Evolutionary conservation across 2,329 filamentous ascomycete species (phyloP).

Genomic region (Lachnellula suecica): DNA sequence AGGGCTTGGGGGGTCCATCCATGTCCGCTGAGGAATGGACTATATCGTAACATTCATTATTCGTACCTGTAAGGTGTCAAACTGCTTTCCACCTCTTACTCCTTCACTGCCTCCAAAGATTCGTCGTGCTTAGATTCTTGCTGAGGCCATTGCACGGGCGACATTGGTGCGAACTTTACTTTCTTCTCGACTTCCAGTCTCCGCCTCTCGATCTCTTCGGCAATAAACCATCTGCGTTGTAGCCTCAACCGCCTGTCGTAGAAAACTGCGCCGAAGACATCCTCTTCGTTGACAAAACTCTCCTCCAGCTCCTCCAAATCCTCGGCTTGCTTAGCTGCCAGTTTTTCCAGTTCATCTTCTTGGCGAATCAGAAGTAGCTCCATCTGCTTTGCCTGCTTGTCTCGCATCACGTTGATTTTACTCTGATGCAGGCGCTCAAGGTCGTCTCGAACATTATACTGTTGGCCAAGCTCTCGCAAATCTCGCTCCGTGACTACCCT

Average conservation of each 20-base stretch:
- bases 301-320: constrained; percentile 50
- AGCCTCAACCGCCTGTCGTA: constrained; percentile 44
- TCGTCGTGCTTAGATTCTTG: constrained; percentile 10
- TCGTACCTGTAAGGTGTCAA: neutral
- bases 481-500: constrained; percentile 60
- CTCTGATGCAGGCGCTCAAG: constrained; percentile 58
- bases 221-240: constrained; percentile 50
- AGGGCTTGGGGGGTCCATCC: too few relatives aligned
- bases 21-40: neutral
- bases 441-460: constrained; percentile 59
- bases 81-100: constrained; percentile 10
- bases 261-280: constrained; percentile 46
- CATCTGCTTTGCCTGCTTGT: constrained; percentile 60
- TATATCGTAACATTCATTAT: neutral
- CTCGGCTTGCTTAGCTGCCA: constrained; percentile 45
- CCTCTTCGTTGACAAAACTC: constrained; percentile 49
- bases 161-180: constrained; percentile 41
- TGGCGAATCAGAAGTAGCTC: constrained; percentile 58
- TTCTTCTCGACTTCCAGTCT: constrained; percentile 48
- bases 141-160: constrained; percentile 42
- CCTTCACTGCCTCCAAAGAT: constrained; percentile 19
- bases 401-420: constrained; percentile 65
- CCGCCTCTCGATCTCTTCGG: constrained; percentile 51
- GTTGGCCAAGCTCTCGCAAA: constrained; percentile 56
- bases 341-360: constrained; percentile 47